phyloP scores from a whole-genome alignment of 2,329 filamentous ascomycete genomes.

The Phaeosphaeriaceae sp. region DNA sequence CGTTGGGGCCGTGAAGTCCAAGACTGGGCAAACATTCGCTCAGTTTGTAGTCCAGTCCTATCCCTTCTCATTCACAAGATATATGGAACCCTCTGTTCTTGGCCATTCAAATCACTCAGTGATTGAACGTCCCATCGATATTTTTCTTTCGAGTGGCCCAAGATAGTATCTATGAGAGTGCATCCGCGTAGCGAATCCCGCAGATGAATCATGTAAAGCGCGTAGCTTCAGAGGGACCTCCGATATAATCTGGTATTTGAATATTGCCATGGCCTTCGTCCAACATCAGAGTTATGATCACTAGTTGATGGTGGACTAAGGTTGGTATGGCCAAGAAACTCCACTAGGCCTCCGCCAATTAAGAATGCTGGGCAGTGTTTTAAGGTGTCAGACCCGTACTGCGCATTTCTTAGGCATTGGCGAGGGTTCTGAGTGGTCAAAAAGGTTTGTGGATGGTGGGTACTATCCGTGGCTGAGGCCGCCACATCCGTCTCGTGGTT shows the following conservation, averaged over 20 bases:
- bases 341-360: constrained; percentile 2
- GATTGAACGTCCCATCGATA: too few relatives aligned
- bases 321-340: constrained; percentile 7
- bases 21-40: background rate
- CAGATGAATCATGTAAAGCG: background rate
- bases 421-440: background rate
- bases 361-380: background rate
- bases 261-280: background rate
- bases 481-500: constrained; percentile 8
- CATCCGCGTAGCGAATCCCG: background rate
- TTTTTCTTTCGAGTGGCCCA: too few relatives aligned
- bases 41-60: background rate
- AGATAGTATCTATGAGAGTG: too few relatives aligned
- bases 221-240: too few relatives aligned
- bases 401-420: background rate
- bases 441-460: constrained; percentile 4
- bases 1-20: background rate
- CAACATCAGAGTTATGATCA: background rate
- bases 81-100: background rate
- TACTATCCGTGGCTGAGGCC: constrained; percentile 8
- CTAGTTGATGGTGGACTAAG: constrained; percentile 1
- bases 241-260: background rate
- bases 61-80: background rate
- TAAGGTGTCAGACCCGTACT: constrained; percentile 6
- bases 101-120: too few relatives aligned